A percentile compares a stretch with the other conserved stretches of the same genome.
Conservation (phyloP, 73 alveolate species). For the Uronychia setigera region DNA sequence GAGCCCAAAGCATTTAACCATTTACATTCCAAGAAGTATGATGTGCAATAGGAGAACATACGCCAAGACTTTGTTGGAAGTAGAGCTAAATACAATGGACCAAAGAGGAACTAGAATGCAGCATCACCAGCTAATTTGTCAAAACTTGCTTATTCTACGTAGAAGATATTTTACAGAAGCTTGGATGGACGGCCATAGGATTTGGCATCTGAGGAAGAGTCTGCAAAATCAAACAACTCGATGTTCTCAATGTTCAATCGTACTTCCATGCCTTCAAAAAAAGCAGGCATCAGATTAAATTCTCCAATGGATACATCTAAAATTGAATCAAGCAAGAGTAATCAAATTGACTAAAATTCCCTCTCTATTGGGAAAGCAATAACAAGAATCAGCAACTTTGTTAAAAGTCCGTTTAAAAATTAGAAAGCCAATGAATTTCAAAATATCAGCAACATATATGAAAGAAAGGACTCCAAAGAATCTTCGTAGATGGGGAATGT, state of each 20-base stretch:
- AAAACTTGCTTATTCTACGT: no score
- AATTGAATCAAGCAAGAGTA: not conserved
- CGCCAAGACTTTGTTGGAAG: not conserved
- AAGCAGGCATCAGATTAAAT: not conserved
- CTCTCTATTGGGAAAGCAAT: not conserved
- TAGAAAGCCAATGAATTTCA: not conserved
- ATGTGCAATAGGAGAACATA: no score
- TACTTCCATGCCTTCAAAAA: no score
- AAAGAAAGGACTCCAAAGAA: not conserved
- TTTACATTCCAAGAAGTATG: not conserved
- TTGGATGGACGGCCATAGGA: not conserved
- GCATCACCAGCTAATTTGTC: no score
- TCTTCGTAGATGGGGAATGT: no score
- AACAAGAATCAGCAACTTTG: not conserved
- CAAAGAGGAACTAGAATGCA: not conserved
- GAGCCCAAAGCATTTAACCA: not conserved
- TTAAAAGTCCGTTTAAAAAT: not conserved
- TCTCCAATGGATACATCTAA: not conserved
- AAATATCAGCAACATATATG: not conserved
- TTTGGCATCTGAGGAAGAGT: not conserved
- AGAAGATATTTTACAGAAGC: not conserved
- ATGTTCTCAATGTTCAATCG: no score
- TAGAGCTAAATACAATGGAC: not conserved
- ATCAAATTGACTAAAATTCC: not conserved
- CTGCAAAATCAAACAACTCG: no score